Evolutionary conservation across 2,329 filamentous ascomycete species (phyloP).

Genomic region (Exserohilum turcica): DNA sequence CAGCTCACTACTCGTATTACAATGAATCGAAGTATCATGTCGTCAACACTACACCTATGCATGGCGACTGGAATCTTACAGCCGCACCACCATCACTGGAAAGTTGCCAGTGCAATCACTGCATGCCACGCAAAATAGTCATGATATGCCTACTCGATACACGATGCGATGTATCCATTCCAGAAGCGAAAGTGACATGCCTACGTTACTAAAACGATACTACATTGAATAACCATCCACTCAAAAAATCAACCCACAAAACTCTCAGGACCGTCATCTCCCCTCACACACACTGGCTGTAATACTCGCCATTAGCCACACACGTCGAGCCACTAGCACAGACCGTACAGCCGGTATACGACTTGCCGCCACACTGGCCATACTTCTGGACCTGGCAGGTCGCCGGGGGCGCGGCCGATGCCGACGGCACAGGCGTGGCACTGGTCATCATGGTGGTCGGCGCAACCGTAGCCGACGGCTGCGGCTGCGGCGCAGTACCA

Average conservation of each 20-base stretch:
- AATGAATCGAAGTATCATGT: too few species aligned
- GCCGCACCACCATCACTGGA: too few species aligned
- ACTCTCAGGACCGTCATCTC: background rate
- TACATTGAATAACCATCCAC: background rate
- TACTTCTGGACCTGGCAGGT: slow-evolving; percentile 24
- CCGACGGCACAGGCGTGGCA: slow-evolving; percentile 11
- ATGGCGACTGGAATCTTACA: too few species aligned
- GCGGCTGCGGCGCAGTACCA: slow-evolving; percentile 14
- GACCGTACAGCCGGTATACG: slow-evolving; percentile 27
- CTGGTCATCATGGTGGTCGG: slow-evolving; percentile 29
- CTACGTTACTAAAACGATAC: too few species aligned
- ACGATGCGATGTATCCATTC: too few species aligned
- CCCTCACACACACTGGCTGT: slow-evolving; percentile 28
- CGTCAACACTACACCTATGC: too few species aligned
- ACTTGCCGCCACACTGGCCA: slow-evolving; percentile 32
- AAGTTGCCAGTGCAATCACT: too few species aligned
- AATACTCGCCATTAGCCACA: slow-evolving; percentile 30
- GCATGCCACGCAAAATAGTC: too few species aligned
- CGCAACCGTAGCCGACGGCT: slow-evolving; percentile 9
- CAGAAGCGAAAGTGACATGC: too few species aligned
- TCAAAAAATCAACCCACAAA: background rate
- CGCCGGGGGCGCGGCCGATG: slow-evolving; percentile 9
- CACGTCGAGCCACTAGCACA: slow-evolving; percentile 32
- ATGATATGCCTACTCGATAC: too few species aligned
- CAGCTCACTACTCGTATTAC: too few species aligned